A percentile compares a stretch with the other conserved stretches of the same genome.
These are phyloP conservation scores for Citrus mangshanensis DNA, from an alignment of 345 rosid species.

Conservation along the genomic window DNA sequence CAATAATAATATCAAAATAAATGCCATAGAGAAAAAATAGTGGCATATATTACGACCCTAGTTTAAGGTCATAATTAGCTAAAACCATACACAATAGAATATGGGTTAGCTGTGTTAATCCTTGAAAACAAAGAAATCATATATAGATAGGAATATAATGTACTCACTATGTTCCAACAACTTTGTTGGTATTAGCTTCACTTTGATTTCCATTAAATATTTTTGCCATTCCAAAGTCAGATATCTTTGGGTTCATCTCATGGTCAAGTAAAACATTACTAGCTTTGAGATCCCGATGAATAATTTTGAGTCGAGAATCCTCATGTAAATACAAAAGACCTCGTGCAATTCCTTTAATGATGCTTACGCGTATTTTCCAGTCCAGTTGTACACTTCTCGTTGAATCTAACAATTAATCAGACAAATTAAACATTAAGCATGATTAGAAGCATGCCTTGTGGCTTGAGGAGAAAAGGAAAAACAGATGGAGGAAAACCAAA, in stretches of 20 bases:
- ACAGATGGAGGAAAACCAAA: background rate
- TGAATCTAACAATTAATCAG: constrained; percentile 2
- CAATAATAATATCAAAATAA: background rate
- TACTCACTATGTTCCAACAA: background rate
- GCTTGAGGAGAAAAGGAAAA: no score
- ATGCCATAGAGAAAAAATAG: background rate
- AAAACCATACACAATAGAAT: no score
- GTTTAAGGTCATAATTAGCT: no score
- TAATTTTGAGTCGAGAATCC: constrained; percentile 37
- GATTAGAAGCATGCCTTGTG: no score
- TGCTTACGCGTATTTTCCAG: constrained; percentile 27
- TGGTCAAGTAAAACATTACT: constrained; percentile 20
- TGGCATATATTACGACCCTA: background rate
- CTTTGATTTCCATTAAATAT: constrained; percentile 16
- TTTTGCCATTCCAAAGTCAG: constrained; percentile 34
- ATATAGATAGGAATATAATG: background rate
- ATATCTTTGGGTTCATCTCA: constrained; percentile 28
- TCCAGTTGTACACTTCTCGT: background rate
- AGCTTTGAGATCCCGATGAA: constrained; percentile 28
- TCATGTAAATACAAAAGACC: constrained; percentile 38
- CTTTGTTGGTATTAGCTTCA: background rate
- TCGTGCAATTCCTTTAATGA: constrained; percentile 33
- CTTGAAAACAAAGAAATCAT: background rate
- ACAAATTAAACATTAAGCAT: no score
- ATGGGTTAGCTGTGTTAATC: no score